Evolutionary conservation across 208 protist species (phyloP).

Genomic region (Crithidia expoeki): DNA sequence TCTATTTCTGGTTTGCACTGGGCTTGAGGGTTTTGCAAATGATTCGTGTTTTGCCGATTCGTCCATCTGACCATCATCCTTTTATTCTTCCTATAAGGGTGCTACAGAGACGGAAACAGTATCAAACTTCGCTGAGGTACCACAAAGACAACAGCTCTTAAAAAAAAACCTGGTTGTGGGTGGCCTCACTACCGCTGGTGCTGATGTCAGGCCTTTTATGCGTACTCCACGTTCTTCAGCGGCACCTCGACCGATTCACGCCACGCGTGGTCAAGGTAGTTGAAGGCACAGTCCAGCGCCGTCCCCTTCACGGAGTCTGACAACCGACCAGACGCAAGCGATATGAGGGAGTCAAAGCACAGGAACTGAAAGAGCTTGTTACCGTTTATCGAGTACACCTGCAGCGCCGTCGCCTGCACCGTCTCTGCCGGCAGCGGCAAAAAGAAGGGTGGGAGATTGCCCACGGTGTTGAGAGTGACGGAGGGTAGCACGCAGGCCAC

Average conservation of each 20-base stretch:
- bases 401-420: constrained; percentile 72
- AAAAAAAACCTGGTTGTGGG: no score
- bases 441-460: constrained; percentile 65
- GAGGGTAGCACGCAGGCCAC: constrained; percentile 70
- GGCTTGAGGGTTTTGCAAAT: no score
- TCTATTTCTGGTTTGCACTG: no score
- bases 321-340: constrained; percentile 47
- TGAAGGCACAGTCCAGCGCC: constrained; percentile 74
- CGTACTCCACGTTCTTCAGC: constrained; percentile 67
- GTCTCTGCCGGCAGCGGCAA: constrained; percentile 53
- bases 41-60: no score
- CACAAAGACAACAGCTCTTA: no score
- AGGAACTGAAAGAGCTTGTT: constrained; percentile 81
- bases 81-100: no score
- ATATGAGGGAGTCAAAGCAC: constrained; percentile 59
- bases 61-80: no score
- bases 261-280: constrained; percentile 89
- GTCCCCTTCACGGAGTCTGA: constrained; percentile 53
- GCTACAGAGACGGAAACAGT: no score
- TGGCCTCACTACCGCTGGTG: not conserved
- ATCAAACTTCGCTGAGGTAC: no score
- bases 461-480: constrained; percentile 62
- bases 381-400: constrained; percentile 61
- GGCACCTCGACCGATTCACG: constrained; percentile 62
- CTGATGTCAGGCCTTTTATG: no score